Conservation (phyloP, 208 protist species). For the Lotmaria passim region DNA sequence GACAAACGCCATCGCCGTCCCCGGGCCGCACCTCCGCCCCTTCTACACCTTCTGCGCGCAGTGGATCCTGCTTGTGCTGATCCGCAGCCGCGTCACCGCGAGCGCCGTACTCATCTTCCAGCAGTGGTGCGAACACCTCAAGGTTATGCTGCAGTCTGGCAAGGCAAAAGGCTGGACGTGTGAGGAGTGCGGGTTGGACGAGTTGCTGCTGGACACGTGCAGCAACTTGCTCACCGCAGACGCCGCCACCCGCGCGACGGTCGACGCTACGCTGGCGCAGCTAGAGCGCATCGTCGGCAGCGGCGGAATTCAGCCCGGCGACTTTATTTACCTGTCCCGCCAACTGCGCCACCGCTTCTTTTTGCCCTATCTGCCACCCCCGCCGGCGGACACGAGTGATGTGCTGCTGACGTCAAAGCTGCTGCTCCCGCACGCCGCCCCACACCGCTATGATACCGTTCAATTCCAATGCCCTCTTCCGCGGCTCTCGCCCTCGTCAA, state of each 20-base stretch:
- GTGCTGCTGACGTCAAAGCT: slow-evolving; percentile 36
- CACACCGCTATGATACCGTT: slow-evolving; percentile 43
- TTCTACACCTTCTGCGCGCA: slow-evolving; percentile 81
- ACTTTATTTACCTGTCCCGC: slow-evolving; percentile 35
- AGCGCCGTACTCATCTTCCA: slow-evolving; percentile 51
- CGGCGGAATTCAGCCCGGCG: slow-evolving; percentile 9
- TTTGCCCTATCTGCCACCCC: not conserved
- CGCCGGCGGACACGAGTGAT: slow-evolving; percentile 11
- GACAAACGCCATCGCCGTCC: slow-evolving; percentile 18
- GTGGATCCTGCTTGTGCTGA: slow-evolving; percentile 77
- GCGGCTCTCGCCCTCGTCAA: not conserved
- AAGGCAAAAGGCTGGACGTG: slow-evolving; percentile 54
- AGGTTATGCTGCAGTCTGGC: slow-evolving; percentile 67
- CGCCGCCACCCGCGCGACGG: slow-evolving; percentile 16
- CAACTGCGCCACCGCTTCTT: slow-evolving; percentile 45
- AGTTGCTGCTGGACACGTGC: slow-evolving; percentile 70
- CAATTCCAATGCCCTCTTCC: slow-evolving; percentile 25
- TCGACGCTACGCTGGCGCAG: slow-evolving; percentile 44
- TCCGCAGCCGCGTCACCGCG: slow-evolving; percentile 50
- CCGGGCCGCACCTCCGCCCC: slow-evolving; percentile 49
- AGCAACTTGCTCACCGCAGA: slow-evolving; percentile 46
- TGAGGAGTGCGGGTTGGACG: slow-evolving; percentile 74
- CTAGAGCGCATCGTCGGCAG: slow-evolving; percentile 27
- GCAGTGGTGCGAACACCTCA: slow-evolving; percentile 85
- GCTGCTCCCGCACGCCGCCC: slow-evolving; percentile 29